Evolutionary conservation across 192 early-diverging fungal species (phyloP).

Genomic region (Coemansia sp.): DNA sequence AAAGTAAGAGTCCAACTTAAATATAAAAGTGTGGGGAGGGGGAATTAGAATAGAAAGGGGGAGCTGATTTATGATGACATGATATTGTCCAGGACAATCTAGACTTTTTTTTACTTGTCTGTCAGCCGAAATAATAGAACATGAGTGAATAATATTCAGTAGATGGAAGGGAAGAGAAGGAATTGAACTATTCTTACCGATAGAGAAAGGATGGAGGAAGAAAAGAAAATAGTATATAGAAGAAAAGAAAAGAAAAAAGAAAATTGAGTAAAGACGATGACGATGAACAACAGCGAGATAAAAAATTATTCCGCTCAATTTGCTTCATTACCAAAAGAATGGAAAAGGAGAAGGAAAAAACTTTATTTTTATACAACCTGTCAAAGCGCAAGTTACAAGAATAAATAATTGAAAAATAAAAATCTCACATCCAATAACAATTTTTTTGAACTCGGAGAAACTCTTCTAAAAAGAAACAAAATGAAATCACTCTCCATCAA

Average conservation of each 20-base stretch:
- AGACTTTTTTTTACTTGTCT: too few species aligned
- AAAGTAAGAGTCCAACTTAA: too few species aligned
- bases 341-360: background rate
- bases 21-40: too few species aligned
- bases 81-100: too few species aligned
- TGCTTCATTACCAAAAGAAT: background rate
- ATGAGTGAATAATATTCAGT: too few species aligned
- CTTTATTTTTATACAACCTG: background rate
- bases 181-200: background rate
- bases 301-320: background rate
- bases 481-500: background rate
- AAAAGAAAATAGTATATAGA: background rate
- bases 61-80: too few species aligned
- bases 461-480: background rate
- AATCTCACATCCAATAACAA: background rate
- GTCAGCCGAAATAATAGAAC: too few species aligned
- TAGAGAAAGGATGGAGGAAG: background rate
- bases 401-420: background rate
- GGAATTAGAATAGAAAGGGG: too few species aligned
- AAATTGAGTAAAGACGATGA: background rate
- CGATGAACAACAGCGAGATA: too few species aligned
- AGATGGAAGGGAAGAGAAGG: background rate
- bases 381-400: too few species aligned
- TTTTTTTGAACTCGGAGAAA: slow-evolving; percentile 3
- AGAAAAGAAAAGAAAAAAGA: background rate